Percentiles rank a stretch among this genome's conserved stretches.
Conservation (phyloP, 305 asterid species). For the Fraxinus albicans region DNA sequence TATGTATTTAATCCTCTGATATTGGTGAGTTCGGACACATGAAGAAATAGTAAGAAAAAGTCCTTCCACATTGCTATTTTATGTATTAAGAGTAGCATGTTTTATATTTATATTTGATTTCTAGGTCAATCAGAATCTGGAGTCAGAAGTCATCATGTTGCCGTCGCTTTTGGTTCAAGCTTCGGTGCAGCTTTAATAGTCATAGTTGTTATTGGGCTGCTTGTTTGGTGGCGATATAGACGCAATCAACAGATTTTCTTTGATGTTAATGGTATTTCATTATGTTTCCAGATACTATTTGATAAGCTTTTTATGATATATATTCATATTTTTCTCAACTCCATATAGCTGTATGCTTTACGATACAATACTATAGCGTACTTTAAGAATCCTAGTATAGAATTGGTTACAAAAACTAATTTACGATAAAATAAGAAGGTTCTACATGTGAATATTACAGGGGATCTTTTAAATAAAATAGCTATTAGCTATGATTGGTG, state of each 20-base stretch:
- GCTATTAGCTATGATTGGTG: background rate
- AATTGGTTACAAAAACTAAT: background rate
- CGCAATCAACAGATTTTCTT: slow-evolving; percentile 90
- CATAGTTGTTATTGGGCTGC: slow-evolving; percentile 45
- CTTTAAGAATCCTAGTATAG: background rate
- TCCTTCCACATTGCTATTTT: background rate
- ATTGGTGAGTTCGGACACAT: background rate
- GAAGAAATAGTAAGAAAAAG: background rate
- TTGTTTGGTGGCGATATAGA: slow-evolving; percentile 78
- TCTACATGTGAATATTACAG: background rate
- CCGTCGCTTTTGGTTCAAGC: slow-evolving; percentile 68
- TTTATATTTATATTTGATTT: slow-evolving; percentile 12
- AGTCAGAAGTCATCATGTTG: slow-evolving; percentile 50
- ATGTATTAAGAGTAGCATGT: background rate
- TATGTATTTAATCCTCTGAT: slow-evolving; percentile 11
- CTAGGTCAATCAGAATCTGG: slow-evolving; percentile 55
- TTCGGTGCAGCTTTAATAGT: slow-evolving; percentile 56
- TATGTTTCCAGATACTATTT: background rate
- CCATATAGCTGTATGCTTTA: background rate
- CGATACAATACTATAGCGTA: background rate
- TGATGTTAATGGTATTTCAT: slow-evolving; percentile 74
- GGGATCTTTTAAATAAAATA: background rate
- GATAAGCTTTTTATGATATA: background rate
- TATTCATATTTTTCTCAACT: background rate
- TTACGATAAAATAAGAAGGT: background rate